These are phyloP conservation scores for Pisolithus sp. DNA, from an alignment of 768 basidiomycete genomes.

Conservation along the genomic window DNA sequence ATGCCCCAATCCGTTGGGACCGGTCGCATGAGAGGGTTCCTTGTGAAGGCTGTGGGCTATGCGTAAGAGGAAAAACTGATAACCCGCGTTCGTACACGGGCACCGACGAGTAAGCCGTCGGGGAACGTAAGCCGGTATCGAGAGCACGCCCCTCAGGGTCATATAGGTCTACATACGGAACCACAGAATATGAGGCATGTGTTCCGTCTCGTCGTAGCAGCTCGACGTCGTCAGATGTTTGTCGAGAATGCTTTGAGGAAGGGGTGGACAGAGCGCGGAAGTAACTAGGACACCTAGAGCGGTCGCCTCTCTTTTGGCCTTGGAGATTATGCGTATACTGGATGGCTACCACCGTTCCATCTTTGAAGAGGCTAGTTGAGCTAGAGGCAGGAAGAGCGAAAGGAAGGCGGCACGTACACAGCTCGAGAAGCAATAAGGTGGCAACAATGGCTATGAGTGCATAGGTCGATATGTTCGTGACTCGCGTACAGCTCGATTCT, in stretches of 20 bases:
- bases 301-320: slow-evolving; percentile 40
- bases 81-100: slow-evolving; percentile 14
- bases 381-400: background rate
- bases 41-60: slow-evolving; percentile 4
- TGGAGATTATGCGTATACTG: slow-evolving; percentile 49
- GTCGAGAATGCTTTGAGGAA: slow-evolving; percentile 13
- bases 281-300: slow-evolving; percentile 28
- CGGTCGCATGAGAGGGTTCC: slow-evolving; percentile 6
- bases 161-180: slow-evolving; percentile 1
- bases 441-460: slow-evolving; percentile 42
- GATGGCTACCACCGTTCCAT: slow-evolving; percentile 46
- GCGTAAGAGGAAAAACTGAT: slow-evolving; percentile 2
- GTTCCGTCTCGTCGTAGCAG: slow-evolving; percentile 15
- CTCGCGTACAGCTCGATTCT: slow-evolving; percentile 38
- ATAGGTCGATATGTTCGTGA: slow-evolving; percentile 38
- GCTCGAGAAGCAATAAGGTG: slow-evolving; percentile 43
- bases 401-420: slow-evolving; percentile 40
- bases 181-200: background rate
- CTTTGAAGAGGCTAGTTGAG: slow-evolving; percentile 24
- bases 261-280: slow-evolving; percentile 24
- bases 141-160: slow-evolving; percentile 14
- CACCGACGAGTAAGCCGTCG: slow-evolving; percentile 12
- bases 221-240: slow-evolving; percentile 24
- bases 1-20: slow-evolving; percentile 18
- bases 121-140: slow-evolving; percentile 14